These are phyloP conservation scores for Salvia miltiorrhiza DNA, from an alignment of 257 asterid genomes.

Conservation along the genomic window DNA sequence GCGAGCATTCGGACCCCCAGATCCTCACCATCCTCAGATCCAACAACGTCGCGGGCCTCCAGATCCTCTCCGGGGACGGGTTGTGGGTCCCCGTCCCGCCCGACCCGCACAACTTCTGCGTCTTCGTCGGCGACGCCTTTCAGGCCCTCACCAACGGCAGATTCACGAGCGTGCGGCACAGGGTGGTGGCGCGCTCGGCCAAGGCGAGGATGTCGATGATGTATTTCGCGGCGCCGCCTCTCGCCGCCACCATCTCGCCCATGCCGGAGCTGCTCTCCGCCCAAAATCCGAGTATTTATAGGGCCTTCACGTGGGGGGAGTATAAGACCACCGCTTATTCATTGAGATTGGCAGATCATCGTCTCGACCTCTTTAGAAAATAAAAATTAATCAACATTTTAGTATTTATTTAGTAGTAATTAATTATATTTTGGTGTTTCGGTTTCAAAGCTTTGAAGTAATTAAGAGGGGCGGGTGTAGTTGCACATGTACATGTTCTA, in stretches of 20 bases:
- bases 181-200: slow-evolving; percentile 44
- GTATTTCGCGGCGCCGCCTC: slow-evolving; percentile 71
- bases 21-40: slow-evolving; percentile 62
- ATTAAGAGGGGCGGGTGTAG: slow-evolving; percentile 1
- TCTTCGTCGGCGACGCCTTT: slow-evolving; percentile 67
- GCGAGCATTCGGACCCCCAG: slow-evolving; percentile 87
- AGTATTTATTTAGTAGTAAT: no score
- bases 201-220: slow-evolving; percentile 61
- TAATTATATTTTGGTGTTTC: not conserved
- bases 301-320: slow-evolving; percentile 69
- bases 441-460: no score
- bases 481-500: slow-evolving; percentile 22
- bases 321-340: slow-evolving; percentile 50
- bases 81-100: slow-evolving; percentile 66
- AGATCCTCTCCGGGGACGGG: slow-evolving; percentile 46
- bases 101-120: slow-evolving; percentile 48
- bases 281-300: slow-evolving; percentile 28
- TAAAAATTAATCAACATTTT: not conserved
- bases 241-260: slow-evolving; percentile 39
- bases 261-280: slow-evolving; percentile 22
- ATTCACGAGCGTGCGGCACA: slow-evolving; percentile 59
- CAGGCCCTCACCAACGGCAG: slow-evolving; percentile 70
- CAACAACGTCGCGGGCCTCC: slow-evolving; percentile 73
- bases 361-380: slow-evolving; percentile 53
- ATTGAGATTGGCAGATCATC: slow-evolving; percentile 44